Percentiles rank a stretch among this genome's conserved stretches.
phyloP scores from a whole-genome alignment of 495 filamentous ascomycete species.

The Hypoxylon rickii region DNA sequence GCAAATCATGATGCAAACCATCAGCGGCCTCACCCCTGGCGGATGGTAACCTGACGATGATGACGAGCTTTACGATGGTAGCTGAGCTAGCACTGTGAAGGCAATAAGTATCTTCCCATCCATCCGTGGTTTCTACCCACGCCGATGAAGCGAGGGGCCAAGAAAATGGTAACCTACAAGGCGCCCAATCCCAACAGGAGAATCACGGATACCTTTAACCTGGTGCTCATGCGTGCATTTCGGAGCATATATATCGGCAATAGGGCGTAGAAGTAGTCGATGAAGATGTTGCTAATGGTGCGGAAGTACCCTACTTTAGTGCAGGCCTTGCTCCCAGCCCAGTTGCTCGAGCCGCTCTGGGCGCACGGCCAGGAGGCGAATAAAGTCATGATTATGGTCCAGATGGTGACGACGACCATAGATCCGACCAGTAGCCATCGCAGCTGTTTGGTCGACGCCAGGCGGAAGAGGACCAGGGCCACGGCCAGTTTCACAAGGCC shows the following conservation, averaged over 20 bases:
- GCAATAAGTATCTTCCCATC: background rate
- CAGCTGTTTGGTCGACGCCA: slow-evolving; percentile 26
- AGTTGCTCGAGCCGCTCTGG: slow-evolving; percentile 33
- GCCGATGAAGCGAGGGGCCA: background rate
- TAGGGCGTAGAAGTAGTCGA: slow-evolving; percentile 40
- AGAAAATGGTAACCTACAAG: slow-evolving; percentile 27
- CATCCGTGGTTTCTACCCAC: background rate
- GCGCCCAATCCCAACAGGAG: slow-evolving; percentile 32
- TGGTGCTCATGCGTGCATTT: slow-evolving; percentile 23
- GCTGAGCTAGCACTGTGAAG: slow-evolving; percentile 35
- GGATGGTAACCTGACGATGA: slow-evolving; percentile 27
- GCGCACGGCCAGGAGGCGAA: slow-evolving; percentile 39
- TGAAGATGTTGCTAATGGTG: slow-evolving; percentile 38
- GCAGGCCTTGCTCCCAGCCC: slow-evolving; percentile 34
- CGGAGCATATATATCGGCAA: slow-evolving; percentile 33
- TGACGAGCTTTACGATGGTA: slow-evolving; percentile 38
- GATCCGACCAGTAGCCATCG: slow-evolving; percentile 29
- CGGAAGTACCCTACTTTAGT: slow-evolving; percentile 36
- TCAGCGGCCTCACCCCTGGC: slow-evolving; percentile 25
- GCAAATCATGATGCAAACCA: slow-evolving; percentile 32
- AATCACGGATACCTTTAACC: slow-evolving; percentile 30
- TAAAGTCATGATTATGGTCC: slow-evolving; percentile 37
- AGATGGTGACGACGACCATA: slow-evolving; percentile 29
- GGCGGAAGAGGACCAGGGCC: slow-evolving; percentile 36
- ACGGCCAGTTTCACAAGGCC: slow-evolving; percentile 38